These are phyloP conservation scores for Saururus chinensis DNA, from an alignment of 164 flowering plant genomes.

Conservation along the genomic window DNA sequence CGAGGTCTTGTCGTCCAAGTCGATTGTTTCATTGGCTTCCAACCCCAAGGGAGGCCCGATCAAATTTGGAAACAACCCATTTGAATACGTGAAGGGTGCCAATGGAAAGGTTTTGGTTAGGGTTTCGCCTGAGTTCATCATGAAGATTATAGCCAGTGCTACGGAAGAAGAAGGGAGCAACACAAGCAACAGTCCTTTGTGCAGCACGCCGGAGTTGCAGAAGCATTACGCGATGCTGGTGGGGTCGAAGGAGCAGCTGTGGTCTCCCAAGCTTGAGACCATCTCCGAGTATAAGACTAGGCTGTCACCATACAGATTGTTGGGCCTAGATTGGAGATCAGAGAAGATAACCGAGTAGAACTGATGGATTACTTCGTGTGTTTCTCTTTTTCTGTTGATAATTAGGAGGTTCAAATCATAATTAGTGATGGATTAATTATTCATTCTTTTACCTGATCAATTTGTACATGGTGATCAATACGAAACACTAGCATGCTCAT, in stretches of 20 bases:
- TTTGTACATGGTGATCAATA: no score
- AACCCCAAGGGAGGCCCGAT: conserved; percentile 18
- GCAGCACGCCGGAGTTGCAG: conserved; percentile 88
- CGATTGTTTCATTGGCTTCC: conserved; percentile 29
- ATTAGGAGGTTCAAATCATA: neutral
- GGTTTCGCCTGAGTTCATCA: conserved; percentile 64
- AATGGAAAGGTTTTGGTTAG: conserved; percentile 57
- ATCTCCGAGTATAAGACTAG: conserved; percentile 51
- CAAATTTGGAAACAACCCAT: conserved; percentile 15
- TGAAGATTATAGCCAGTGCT: conserved; percentile 20
- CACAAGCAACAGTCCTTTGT: conserved; percentile 19
- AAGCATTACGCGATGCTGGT: conserved; percentile 69
- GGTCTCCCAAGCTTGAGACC: conserved; percentile 76
- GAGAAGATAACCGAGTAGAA: conserved; percentile 5
- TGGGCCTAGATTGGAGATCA: conserved; percentile 41
- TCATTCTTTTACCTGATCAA: no score
- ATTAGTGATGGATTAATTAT: no score
- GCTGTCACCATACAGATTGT: conserved; percentile 49
- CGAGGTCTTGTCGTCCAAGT: conserved; percentile 33
- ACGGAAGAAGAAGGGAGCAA: neutral
- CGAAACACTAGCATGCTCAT: no score
- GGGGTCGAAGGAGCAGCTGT: conserved; percentile 47
- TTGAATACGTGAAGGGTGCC: conserved; percentile 46
- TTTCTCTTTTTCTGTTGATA: no score
- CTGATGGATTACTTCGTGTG: neutral